Evolutionary conservation across 2,329 filamentous ascomycete genomes (phyloP).

Genomic region (Celoporthe dispersa): DNA sequence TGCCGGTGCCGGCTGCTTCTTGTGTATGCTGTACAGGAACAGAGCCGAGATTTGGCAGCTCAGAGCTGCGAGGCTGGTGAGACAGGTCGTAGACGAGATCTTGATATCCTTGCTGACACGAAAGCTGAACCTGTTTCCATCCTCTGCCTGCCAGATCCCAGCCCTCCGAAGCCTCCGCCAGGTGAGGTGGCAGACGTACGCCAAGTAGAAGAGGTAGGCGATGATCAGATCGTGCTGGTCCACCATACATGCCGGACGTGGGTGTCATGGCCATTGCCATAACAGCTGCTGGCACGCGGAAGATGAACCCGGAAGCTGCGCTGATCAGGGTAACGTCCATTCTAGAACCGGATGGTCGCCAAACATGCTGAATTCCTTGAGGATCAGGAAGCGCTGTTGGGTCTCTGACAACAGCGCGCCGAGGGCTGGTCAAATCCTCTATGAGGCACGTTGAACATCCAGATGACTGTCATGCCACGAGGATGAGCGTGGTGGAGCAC

Average conservation of each 20-base stretch:
- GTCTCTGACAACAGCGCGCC: constrained; percentile 31
- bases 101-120: background rate
- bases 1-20: background rate
- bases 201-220: constrained; percentile 21
- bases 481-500: constrained; percentile 33
- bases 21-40: constrained; percentile 13
- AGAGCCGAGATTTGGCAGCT: constrained; percentile 3
- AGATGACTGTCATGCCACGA: constrained; percentile 30
- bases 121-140: constrained; percentile 12
- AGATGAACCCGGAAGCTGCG: constrained; percentile 9
- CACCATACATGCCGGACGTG: constrained; percentile 14
- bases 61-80: constrained; percentile 14
- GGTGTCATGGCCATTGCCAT: constrained; percentile 23
- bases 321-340: constrained; percentile 22
- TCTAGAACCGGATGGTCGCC: constrained; percentile 10
- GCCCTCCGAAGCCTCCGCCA: constrained; percentile 19
- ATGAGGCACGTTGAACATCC: constrained; percentile 29
- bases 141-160: constrained; percentile 5
- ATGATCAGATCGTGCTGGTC: constrained; percentile 1
- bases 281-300: constrained; percentile 19
- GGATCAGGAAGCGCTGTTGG: constrained; percentile 27
- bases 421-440: constrained; percentile 31
- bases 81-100: constrained; percentile 15
- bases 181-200: constrained; percentile 17
- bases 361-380: constrained; percentile 29